phyloP scores from a whole-genome alignment of 768 basidiomycete species.

The Suillus ampliporus region DNA sequence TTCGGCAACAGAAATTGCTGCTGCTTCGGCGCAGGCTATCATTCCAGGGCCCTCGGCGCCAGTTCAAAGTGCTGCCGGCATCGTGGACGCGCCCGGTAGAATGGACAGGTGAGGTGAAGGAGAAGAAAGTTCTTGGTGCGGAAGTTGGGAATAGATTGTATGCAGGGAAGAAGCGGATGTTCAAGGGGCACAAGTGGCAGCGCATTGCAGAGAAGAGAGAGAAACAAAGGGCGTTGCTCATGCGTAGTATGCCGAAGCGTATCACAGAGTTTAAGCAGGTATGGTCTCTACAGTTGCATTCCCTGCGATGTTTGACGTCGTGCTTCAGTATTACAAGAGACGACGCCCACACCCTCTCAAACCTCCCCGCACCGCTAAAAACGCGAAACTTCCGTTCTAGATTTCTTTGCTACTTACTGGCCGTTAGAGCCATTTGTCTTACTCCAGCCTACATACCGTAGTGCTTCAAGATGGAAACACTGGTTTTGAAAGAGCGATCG shows the following conservation, averaged over 20 bases:
- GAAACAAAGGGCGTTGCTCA: conserved; percentile 55
- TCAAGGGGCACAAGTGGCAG: conserved; percentile 94
- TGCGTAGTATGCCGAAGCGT: conserved; percentile 74
- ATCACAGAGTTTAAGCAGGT: conserved; percentile 71
- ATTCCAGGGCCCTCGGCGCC: conserved; percentile 24
- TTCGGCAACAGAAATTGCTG: conserved; percentile 28
- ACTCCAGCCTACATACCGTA: too few species aligned
- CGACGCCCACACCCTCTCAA: conserved; percentile 65
- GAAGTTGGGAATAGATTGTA: conserved; percentile 71
- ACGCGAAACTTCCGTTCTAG: conserved; percentile 68
- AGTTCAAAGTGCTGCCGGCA: not conserved
- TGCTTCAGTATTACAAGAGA: conserved; percentile 36
- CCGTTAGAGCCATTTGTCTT: not conserved
- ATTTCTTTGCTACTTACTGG: not conserved
- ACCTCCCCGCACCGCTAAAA: conserved; percentile 49
- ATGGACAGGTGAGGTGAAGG: conserved; percentile 47
- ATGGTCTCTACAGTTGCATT: conserved; percentile 31
- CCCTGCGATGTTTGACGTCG: conserved; percentile 1
- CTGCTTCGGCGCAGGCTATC: conserved; percentile 25
- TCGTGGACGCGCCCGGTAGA: conserved; percentile 38
- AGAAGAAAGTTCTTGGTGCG: conserved; percentile 51
- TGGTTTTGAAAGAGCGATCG: not conserved
- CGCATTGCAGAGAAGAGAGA: conserved; percentile 54
- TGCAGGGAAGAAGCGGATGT: conserved; percentile 81
- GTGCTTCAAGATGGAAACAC: not conserved